Evolutionary conservation across 495 filamentous ascomycete species (phyloP), one percentile per base, ranked within the genome.

Genomic region (Aspergillus hancockii): DNA sequence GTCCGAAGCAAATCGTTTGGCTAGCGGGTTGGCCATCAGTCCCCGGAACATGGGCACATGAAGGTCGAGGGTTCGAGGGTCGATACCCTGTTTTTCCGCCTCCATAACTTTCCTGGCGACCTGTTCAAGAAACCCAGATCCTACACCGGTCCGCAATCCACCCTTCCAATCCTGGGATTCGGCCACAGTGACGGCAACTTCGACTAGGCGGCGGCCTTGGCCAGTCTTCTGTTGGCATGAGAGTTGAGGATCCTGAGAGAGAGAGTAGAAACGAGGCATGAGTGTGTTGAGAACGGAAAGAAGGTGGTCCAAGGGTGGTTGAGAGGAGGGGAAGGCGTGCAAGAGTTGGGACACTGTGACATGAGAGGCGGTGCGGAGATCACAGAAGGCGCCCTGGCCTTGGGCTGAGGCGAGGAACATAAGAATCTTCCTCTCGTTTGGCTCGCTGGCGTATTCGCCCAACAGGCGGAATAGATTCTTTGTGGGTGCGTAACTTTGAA

Each of bases 191-290:
- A 98, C 94, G 55, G 94, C 94, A 49, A 97, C 87, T 77, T 98
- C 94, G 66, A 98, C 87, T 58, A 97, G 75, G 18, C 94, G 91
- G 63, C 89, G 90, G 70, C 85, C 81, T 63, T 89, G 85, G 19
- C 82, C 80, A 59, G 85, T 89, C 60, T 84, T 83, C 21, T 79
- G 81, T 53, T 80, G 81, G 64, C 85, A 89, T 4, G 90, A 93
- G 64, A 93, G 81, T 59, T 93, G 90, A 0, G 94, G 94, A 71
- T 98, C 94, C 71, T 96, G 95, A 45, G 93, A 97, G 14, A 98
- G 84, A 22, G 94, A 97, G 77, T 98, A 98, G 79, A 98, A 98
- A 59, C 94, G 88, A 0, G 94, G 93, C 93, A 97, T 97, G 22
- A 98, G 79, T 32, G 87, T 87, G 60, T 87, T 88, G 51, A 97